Evolutionary conservation across 2,329 filamentous ascomycete genomes (phyloP).

Genomic region (Ophioceras dolichostomum): DNA sequence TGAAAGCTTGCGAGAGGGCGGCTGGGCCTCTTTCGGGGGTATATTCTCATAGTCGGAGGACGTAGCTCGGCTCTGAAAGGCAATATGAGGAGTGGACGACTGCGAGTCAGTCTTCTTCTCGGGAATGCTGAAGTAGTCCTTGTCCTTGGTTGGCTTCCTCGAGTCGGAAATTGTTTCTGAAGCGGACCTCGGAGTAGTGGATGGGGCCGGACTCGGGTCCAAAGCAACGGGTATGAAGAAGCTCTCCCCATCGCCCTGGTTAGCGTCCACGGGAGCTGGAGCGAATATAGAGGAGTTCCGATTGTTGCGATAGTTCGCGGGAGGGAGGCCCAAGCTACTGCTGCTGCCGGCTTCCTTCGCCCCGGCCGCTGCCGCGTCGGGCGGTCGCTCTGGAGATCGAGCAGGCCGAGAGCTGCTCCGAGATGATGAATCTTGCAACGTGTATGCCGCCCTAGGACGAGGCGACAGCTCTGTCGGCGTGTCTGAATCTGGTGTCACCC

Average conservation of each 20-base stretch:
- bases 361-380: constrained; percentile 19
- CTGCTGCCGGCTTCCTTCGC: constrained; percentile 38
- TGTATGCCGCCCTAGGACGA: constrained; percentile 38
- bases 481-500: constrained; percentile 50
- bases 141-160: constrained; percentile 33
- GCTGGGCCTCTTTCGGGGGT: constrained; percentile 37
- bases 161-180: constrained; percentile 33
- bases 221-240: constrained; percentile 68
- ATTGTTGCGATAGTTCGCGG: constrained; percentile 67
- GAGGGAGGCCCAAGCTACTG: constrained; percentile 58
- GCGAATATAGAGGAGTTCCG: constrained; percentile 57
- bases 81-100: constrained; percentile 71
- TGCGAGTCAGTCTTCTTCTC: constrained; percentile 37
- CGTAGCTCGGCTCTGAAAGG: constrained; percentile 61
- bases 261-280: constrained; percentile 19
- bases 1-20: constrained; percentile 33
- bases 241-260: constrained; percentile 45
- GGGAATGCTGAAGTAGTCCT: constrained; percentile 45
- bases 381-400: constrained; percentile 39
- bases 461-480: constrained; percentile 60
- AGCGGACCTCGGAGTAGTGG: constrained; percentile 40
- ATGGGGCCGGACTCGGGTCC: constrained; percentile 52
- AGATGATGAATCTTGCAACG: constrained; percentile 41
- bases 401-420: constrained; percentile 39
- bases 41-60: constrained; percentile 46